Base-by-base conservation (phyloP, 495 filamentous ascomycete genomes). In the Peziza echinospora region DNA sequence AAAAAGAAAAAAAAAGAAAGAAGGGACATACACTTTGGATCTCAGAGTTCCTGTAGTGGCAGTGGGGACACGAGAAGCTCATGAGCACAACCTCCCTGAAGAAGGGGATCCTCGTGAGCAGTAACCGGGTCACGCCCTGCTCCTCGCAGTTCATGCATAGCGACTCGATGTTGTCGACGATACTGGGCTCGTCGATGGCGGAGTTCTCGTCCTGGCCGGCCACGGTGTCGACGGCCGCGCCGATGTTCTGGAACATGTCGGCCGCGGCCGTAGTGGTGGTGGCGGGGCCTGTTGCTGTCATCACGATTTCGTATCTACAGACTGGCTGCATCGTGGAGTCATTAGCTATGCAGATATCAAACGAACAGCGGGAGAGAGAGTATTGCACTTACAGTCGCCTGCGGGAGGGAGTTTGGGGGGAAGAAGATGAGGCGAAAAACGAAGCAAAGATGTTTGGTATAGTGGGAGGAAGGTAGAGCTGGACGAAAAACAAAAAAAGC, bases 51-150 rank as follows among this genome's bases (percentile, higher is more conserved):
- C 74, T 70, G 62, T 92, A 82, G 59, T 75, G 63, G 65, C 89
- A 99, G 59, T 93, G 72, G 1, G 78, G 71, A 65, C 89, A 99
- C 49, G 73, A 73, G 66, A 99, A 99, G 41, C 85, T 93, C 75
- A 93, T 92, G 52, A 99, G 72, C 51, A 99, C 83, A 49, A 96
- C 75, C 60, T 99, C 89, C 58, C 83, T 81, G 71, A 99, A 96
- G 67, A 77, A 94, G 19, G 89, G 91, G 19, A 99, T 92, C 42
- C 77, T 74, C 41, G 87, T 86, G 30, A 96, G 73, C 21, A 96
- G 70, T 21, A 97, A 69, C 42, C 81, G 75, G 8, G 89, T 97
- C 0, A 62, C 75, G 62, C 89, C 87, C 80, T 93, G 52, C 51
- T 87, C 74, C 49, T 84, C 76, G 60, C 82, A 87, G 61, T 82